phyloP scores from a whole-genome alignment of 495 filamentous ascomycete genomes.

The Penicillium riverlandense region DNA sequence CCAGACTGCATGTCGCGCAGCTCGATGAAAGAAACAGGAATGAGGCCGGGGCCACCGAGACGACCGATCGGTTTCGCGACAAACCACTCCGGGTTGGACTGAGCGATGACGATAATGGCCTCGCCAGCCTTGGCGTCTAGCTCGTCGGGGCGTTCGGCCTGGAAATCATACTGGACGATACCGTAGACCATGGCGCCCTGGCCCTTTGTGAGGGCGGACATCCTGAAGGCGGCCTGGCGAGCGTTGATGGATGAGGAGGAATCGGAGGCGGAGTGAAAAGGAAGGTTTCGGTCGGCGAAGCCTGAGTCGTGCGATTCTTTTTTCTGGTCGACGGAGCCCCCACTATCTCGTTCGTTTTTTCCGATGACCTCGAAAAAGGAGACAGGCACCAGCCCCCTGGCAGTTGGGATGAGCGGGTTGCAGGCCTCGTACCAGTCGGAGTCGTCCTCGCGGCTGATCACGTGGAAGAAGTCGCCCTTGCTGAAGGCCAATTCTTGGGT shows the following conservation, averaged over 20 bases:
- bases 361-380: constrained; percentile 86
- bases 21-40: constrained; percentile 96
- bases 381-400: constrained; percentile 87
- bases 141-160: constrained; percentile 90
- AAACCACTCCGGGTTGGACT: constrained; percentile 99
- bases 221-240: constrained; percentile 35
- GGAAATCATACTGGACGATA: constrained; percentile 94
- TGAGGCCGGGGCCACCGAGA: constrained; percentile 87
- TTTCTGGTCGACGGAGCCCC: constrained; percentile 61
- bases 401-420: constrained; percentile 84
- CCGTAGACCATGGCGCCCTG: constrained; percentile 88
- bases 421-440: constrained; percentile 97
- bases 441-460: constrained; percentile 94
- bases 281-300: constrained; percentile 58
- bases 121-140: constrained; percentile 92
- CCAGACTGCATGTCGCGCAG: constrained; percentile 90
- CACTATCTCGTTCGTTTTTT: constrained; percentile 78
- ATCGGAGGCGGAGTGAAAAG: constrained; percentile 32
- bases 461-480: constrained; percentile 96
- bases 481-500: constrained; percentile 80
- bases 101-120: constrained; percentile 95
- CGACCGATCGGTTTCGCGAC: constrained; percentile 97
- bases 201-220: constrained; percentile 53
- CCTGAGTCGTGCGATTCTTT: constrained; percentile 68
- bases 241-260: constrained; percentile 16